These are phyloP conservation scores for Saccharomyces pastorianus DNA, from an alignment of 1,139 yeast species.

Conservation along the genomic window DNA sequence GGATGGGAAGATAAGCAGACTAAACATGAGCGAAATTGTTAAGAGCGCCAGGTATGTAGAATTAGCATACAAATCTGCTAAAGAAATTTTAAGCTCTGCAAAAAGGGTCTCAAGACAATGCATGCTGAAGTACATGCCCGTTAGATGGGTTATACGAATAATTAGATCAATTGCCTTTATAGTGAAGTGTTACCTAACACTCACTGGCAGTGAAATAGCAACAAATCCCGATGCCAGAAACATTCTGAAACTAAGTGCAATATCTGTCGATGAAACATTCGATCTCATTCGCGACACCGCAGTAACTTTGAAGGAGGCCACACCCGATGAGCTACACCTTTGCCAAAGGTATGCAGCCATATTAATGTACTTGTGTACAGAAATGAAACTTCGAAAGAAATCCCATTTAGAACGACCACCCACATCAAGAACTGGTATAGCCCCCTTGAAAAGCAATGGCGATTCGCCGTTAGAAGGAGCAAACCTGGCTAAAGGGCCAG, in stretches of 20 bases:
- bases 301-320: slow-evolving; percentile 64
- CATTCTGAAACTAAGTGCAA: slow-evolving; percentile 54
- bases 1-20: slow-evolving; percentile 31
- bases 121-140: slow-evolving; percentile 72
- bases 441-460: background rate
- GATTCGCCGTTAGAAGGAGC: background rate
- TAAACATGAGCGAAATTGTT: slow-evolving; percentile 61
- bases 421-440: background rate
- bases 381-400: slow-evolving; percentile 43
- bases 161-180: slow-evolving; percentile 89
- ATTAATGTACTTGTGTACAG: slow-evolving; percentile 67
- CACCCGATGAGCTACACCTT: slow-evolving; percentile 84
- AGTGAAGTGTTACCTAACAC: slow-evolving; percentile 71
- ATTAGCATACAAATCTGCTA: slow-evolving; percentile 77
- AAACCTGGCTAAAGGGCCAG: background rate
- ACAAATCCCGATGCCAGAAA: slow-evolving; percentile 27
- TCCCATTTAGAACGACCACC: background rate
- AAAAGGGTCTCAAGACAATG: slow-evolving; percentile 59
- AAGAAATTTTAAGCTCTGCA: slow-evolving; percentile 66
- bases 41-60: slow-evolving; percentile 72
- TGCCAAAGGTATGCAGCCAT: slow-evolving; percentile 77
- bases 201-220: slow-evolving; percentile 38
- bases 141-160: slow-evolving; percentile 79
- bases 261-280: slow-evolving; percentile 63
- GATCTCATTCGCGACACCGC: slow-evolving; percentile 67